Conservation (phyloP, 2,329 filamentous ascomycete genomes). For the Simplicillium aogashimaense region DNA sequence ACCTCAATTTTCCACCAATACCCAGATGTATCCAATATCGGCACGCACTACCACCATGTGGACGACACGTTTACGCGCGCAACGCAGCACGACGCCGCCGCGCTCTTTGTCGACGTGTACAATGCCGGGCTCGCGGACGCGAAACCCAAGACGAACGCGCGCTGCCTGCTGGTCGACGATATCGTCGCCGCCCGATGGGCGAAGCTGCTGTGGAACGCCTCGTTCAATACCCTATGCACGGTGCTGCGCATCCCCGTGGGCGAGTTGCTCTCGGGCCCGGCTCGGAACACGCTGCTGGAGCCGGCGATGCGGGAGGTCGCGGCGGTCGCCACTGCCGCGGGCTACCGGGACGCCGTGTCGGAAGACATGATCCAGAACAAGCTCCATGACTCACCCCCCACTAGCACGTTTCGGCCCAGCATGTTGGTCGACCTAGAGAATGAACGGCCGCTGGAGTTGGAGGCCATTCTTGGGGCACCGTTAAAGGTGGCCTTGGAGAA, state of each 20-base stretch:
- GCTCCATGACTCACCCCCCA: too few relatives aligned
- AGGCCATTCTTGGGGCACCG: too few relatives aligned
- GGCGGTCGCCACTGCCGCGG: too few relatives aligned
- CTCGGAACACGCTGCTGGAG: slow-evolving; percentile 3
- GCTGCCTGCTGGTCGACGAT: slow-evolving; percentile 6
- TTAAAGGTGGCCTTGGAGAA: too few relatives aligned
- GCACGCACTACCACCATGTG: slow-evolving; percentile 5
- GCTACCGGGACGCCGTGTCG: too few relatives aligned
- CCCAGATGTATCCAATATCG: slow-evolving; percentile 4
- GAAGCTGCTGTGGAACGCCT: slow-evolving; percentile 1
- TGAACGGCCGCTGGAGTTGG: too few relatives aligned
- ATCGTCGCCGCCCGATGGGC: slow-evolving; percentile 3
- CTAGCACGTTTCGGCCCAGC: too few relatives aligned
- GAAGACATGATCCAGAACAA: too few relatives aligned
- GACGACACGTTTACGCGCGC: slow-evolving; percentile 3
- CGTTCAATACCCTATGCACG: slow-evolving; percentile 1
- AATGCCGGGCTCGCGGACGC: slow-evolving; percentile 5
- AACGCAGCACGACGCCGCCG: slow-evolving; percentile 3
- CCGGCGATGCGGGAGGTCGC: slow-evolving; percentile 5
- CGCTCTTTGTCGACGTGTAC: slow-evolving; percentile 6
- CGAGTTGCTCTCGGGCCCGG: slow-evolving; percentile 2
- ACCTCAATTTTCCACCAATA: too few relatives aligned
- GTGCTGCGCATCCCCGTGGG: slow-evolving; percentile 3
- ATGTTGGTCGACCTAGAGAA: too few relatives aligned
- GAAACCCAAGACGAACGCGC: slow-evolving; percentile 5